Evolutionary conservation across 202 grass and related monocot species (phyloP), one percentile per base, ranked within the genome.

Genomic region (Setaria viridis): DNA sequence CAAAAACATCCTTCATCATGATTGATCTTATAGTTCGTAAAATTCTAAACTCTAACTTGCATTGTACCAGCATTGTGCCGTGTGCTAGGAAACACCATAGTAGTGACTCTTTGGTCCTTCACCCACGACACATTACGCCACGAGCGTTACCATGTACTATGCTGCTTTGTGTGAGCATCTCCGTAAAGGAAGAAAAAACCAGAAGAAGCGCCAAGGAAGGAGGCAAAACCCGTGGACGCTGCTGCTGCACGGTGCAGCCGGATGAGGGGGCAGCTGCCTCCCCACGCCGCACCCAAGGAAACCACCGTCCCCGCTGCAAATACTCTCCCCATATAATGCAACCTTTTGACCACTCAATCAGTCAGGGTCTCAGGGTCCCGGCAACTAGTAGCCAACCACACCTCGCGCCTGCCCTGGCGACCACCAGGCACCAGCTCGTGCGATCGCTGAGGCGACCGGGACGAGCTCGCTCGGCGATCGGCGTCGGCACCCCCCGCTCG

Each of bases 321-420:
- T 85, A 87, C 85, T 89, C 81, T 74, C 81, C 78, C 70, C 48
- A 46, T 76, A 91, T 87, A 62, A 94, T 94, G 84, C 78, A 51
- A 3, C n/a, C 92, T 90, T 94, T 94, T 94, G 82, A 87, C 87
- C 80, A 46, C 54, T 86, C 84, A 10, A 12, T 37, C 49, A 17
- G 9, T 7, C 72, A 30, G 46, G 19, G 7, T 21, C 0, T 21
- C 32, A 37, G 86, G 89, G 77, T 25, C 29, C 60, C 25, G 29
- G 29, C 57, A 56, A 41, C 39, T 2, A 19, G 17, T n/a, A 21
- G 9, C 86, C 17, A 15, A 39, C 78, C 81, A 65, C 70, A 46
- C 72, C 46, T 69, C 60, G 51, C 67, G 58, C 65, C 59, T 41
- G 4, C 47, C 11, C 67, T 17, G 0, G 48, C 25, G 17, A 7